Base-by-base conservation (phyloP, 179 eudicot species). In the Dionaea muscipula region DNA sequence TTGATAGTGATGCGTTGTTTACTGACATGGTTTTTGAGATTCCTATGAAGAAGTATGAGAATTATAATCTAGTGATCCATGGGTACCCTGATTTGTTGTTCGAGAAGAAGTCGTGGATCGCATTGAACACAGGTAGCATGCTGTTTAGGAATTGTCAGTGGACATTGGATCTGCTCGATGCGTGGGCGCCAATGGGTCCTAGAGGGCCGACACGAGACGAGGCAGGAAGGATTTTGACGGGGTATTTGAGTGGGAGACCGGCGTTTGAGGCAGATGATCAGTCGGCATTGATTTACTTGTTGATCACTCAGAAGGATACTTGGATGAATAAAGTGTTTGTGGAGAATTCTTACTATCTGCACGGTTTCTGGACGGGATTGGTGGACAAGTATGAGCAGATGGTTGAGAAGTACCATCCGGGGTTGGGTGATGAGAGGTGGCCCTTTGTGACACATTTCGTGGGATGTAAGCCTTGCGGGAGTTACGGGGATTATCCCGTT, bases 241-340 rank as follows among this genome's bases (percentile, higher is more conserved):
- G 47, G 23, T 75, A 39, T 61, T 68, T 81, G 36, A 75, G 69
- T 41, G 81, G 68, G n/a, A 63, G 83, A 57, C 87, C 83, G 2
- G 70, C 69, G 1, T 78, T 78, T 41, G 87, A 81, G 64, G 83
- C 87, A 4, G 87, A 81, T 73, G 87, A 81, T 72, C 87, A 81
- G 55, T 75, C 83, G 4, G 87, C 87, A 2, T 71, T 81, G 76
- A 78, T 81, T 28, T 81, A 81, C 56, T 50, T 81, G 58, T 54
- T 81, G 63, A 68, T 68, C 20, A 71, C 68, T 7, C 78, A 81
- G 72, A 75, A 55, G 76, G 78, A 78, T 39, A 56, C 28, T 16
- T 81, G 87, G 87, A 76, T 65, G 61, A 53, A 63, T 15, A 81
- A 76, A 67, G 84, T 81, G 56, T 76, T 70, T 68, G 75, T 79